Evolutionary conservation across 2,329 filamentous ascomycete species (phyloP).

Genomic region (Didymella keratinophila): DNA sequence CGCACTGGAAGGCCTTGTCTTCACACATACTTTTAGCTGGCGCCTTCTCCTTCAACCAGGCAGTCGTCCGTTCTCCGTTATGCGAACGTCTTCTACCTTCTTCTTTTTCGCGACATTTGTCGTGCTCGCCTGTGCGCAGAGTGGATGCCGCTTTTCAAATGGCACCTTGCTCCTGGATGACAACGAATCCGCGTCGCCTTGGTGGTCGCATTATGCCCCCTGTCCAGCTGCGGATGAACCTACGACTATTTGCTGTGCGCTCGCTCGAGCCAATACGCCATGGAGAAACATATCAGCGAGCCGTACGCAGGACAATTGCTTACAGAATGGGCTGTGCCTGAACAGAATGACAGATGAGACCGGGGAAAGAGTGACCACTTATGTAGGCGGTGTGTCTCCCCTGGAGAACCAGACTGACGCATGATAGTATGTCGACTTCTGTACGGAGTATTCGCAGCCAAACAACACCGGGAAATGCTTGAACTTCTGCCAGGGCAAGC

Average conservation of each 20-base stretch:
- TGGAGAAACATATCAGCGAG: neutral
- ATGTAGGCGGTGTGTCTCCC: neutral
- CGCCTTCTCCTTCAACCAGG: neutral
- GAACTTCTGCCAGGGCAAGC: neutral
- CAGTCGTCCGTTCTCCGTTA: neutral
- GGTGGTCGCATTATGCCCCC: neutral
- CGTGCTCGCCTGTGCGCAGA: neutral
- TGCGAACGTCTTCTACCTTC: neutral
- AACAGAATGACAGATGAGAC: neutral
- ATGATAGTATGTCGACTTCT: neutral
- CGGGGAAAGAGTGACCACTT: neutral
- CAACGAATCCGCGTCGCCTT: neutral
- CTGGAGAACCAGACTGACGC: neutral
- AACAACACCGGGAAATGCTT: neutral
- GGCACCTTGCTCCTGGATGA: neutral
- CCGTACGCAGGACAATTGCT: neutral
- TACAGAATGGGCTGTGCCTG: neutral
- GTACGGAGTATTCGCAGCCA: neutral
- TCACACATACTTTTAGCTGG: neutral
- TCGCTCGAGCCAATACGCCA: neutral
- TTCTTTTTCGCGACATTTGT: neutral
- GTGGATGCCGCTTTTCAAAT: neutral
- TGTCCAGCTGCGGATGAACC: neutral
- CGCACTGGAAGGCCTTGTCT: neutral
- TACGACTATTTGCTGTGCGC: neutral